Evolutionary conservation across 2,329 filamentous ascomycete genomes (phyloP).

Genomic region (Pseudogymnoascus sp.): DNA sequence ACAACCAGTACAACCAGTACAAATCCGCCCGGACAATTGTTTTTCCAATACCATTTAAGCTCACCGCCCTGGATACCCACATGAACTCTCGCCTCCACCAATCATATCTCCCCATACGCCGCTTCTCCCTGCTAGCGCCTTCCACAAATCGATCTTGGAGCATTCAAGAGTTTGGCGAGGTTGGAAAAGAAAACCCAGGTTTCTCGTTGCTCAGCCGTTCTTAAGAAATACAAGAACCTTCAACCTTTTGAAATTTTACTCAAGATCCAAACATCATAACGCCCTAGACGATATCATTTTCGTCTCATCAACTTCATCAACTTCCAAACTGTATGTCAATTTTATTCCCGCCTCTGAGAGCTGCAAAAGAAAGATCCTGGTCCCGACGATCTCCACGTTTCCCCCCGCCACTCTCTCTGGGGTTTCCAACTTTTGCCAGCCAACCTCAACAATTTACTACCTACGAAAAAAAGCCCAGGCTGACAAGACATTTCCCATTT

Average conservation of each 20-base stretch:
- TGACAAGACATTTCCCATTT: background rate
- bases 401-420: constrained; percentile 4
- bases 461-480: background rate
- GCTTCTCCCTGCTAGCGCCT: constrained; percentile 6
- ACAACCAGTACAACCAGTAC: background rate
- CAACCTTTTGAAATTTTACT: background rate
- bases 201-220: constrained; percentile 4
- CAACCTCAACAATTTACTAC: background rate
- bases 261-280: background rate
- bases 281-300: constrained; percentile 3
- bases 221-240: constrained; percentile 7
- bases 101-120: background rate
- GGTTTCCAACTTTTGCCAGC: background rate
- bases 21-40: background rate
- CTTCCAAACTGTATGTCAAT: background rate
- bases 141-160: constrained; percentile 9
- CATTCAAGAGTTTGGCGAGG: constrained; percentile 11
- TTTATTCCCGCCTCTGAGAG: background rate
- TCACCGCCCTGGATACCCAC: constrained; percentile 9
- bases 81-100: background rate
- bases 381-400: constrained; percentile 2
- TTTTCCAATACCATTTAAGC: background rate
- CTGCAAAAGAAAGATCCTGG: background rate
- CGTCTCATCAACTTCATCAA: constrained; percentile 2
- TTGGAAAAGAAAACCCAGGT: constrained; percentile 10